phyloP scores from a whole-genome alignment of 495 filamentous ascomycete species.

The Penicillium odoratum region DNA sequence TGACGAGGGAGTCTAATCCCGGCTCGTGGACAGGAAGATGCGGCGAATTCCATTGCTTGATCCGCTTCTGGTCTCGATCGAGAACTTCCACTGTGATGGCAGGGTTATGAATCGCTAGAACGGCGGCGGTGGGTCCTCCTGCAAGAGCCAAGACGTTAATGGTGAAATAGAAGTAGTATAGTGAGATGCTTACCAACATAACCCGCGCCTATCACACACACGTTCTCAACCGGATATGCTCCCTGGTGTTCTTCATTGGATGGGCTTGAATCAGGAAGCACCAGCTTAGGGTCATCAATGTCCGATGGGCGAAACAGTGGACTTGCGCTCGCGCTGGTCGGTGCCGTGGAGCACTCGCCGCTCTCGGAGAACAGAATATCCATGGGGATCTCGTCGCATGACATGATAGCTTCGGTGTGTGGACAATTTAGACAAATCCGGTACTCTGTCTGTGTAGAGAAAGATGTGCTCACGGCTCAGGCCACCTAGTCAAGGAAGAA shows the following conservation, averaged over 20 bases:
- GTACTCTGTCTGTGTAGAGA: not conserved
- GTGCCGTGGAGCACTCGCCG: conserved; percentile 43
- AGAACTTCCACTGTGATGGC: conserved; percentile 68
- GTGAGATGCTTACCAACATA: conserved; percentile 55
- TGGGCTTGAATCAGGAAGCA: conserved; percentile 14
- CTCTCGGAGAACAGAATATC: conserved; percentile 29
- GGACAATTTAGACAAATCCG: not conserved
- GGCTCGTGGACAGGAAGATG: conserved; percentile 79
- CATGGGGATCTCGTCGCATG: conserved; percentile 23
- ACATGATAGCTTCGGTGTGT: conserved; percentile 3
- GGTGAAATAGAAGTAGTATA: not conserved
- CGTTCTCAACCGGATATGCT: conserved; percentile 44
- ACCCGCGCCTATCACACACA: conserved; percentile 65
- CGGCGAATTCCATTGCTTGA: conserved; percentile 69
- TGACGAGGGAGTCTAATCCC: conserved; percentile 66
- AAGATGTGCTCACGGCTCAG: not conserved
- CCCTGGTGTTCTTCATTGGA: conserved; percentile 13
- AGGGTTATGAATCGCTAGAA: conserved; percentile 72
- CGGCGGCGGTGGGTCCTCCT: conserved; percentile 75
- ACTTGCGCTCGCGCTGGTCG: conserved; percentile 55
- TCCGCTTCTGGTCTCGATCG: conserved; percentile 63
- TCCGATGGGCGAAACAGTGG: conserved; percentile 41
- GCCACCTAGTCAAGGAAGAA: not conserved
- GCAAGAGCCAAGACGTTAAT: not conserved
- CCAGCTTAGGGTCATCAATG: conserved; percentile 29